Evolutionary conservation across 2,329 filamentous ascomycete species (phyloP).

Genomic region (Calonectria pseudoreteaudii): DNA sequence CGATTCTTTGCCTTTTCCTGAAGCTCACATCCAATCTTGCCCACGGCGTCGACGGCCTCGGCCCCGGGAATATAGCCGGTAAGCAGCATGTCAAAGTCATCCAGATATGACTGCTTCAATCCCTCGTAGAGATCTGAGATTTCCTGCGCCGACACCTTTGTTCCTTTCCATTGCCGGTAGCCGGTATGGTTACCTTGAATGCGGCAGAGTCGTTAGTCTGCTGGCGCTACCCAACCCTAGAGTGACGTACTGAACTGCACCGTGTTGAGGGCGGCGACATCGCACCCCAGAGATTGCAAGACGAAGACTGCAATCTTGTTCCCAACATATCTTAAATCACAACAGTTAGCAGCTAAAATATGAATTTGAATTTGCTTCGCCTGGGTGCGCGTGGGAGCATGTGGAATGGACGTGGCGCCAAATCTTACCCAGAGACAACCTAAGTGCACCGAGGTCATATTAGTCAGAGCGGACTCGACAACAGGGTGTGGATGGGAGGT

Average conservation of each 20-base stretch:
- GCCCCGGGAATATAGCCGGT: conserved; percentile 95
- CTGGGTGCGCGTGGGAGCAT: not conserved
- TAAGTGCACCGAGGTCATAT: conserved; percentile 20
- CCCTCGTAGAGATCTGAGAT: conserved; percentile 88
- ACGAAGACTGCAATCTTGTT: conserved; percentile 98
- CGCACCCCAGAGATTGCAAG: conserved; percentile 92
- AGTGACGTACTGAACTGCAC: conserved; percentile 89
- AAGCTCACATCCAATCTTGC: conserved; percentile 84
- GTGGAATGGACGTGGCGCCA: not conserved
- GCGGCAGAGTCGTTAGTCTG: conserved; percentile 13
- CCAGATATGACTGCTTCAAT: conserved; percentile 83
- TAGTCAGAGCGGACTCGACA: conserved; percentile 14
- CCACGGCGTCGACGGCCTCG: conserved; percentile 84
- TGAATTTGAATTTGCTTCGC: not conserved
- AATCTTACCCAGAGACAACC: conserved; percentile 45
- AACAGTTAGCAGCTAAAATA: not conserved
- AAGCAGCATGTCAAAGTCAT: conserved; percentile 93
- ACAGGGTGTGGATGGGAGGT: conserved; percentile 25
- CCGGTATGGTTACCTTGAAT: conserved; percentile 90
- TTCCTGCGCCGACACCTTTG: conserved; percentile 82
- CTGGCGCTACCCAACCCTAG: not conserved
- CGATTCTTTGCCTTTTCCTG: conserved; percentile 71
- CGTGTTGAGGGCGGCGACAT: conserved; percentile 94
- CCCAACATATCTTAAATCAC: conserved; percentile 82
- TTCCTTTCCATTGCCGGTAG: conserved; percentile 89